These are phyloP conservation scores for Sophora flavescens DNA, from an alignment of 306 rosid genomes.

Conservation along the genomic window DNA sequence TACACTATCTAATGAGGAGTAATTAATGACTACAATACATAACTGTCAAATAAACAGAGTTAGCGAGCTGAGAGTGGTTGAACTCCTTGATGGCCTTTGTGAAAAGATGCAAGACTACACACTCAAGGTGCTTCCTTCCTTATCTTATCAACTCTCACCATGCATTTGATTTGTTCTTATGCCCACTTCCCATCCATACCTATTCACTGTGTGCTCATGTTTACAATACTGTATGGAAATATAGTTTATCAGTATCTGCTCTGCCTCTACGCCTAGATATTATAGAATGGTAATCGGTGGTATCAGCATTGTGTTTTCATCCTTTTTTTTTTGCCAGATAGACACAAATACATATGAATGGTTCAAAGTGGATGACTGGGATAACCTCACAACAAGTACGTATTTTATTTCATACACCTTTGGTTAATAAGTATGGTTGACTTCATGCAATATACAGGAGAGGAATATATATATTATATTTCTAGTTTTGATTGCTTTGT, in stretches of 20 bases:
- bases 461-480: not conserved
- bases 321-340: conserved; percentile 57
- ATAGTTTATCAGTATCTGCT: not conserved
- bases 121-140: conserved; percentile 61
- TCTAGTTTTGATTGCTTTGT: conserved; percentile 22
- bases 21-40: conserved; percentile 4
- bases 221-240: not conserved
- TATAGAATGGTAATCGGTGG: not conserved
- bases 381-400: conserved; percentile 73
- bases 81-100: conserved; percentile 94
- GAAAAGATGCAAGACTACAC: conserved; percentile 97
- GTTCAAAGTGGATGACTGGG: conserved; percentile 88
- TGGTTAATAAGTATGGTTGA: conserved; percentile 1
- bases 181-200: conserved; percentile 9
- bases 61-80: conserved; percentile 90
- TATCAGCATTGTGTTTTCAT: conserved; percentile 34
- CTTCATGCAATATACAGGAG: not conserved
- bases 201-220: conserved; percentile 10
- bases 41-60: conserved; percentile 57
- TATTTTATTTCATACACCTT: conserved; percentile 28
- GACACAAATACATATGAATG: conserved; percentile 58
- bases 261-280: not conserved
- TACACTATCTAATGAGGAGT: conserved; percentile 4
- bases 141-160: conserved; percentile 2
- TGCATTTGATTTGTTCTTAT: not conserved